These are phyloP conservation scores for Nidula microcarpa DNA, from an alignment of 768 basidiomycete species.

Conservation along the genomic window DNA sequence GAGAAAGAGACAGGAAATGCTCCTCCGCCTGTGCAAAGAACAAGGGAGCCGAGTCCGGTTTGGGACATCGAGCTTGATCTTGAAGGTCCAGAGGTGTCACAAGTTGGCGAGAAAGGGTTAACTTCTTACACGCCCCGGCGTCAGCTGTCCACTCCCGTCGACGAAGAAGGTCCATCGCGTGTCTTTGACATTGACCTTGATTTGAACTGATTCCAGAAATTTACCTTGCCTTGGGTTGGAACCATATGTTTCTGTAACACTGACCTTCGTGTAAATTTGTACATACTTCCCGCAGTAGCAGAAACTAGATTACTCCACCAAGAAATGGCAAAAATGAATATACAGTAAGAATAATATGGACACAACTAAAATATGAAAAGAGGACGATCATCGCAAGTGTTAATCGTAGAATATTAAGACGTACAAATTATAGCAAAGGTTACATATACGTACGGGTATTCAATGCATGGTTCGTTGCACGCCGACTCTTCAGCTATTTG, in stretches of 20 bases:
- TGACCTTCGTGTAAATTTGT: background rate
- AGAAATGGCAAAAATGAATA: conserved; percentile 8
- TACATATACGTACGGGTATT: too few species aligned
- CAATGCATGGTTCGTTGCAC: too few species aligned
- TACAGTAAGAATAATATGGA: conserved; percentile 5
- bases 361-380: too few species aligned
- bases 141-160: too few species aligned
- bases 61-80: conserved; percentile 76
- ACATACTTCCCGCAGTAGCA: background rate
- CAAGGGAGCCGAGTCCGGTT: conserved; percentile 49
- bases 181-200: conserved; percentile 49
- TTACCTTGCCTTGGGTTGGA: too few species aligned
- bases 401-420: too few species aligned
- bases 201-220: conserved; percentile 19
- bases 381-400: too few species aligned
- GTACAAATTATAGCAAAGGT: too few species aligned
- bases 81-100: conserved; percentile 12
- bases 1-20: background rate
- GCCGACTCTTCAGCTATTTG: conserved; percentile 7
- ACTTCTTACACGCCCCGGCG: conserved; percentile 9
- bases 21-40: background rate
- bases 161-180: conserved; percentile 7
- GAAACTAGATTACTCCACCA: background rate
- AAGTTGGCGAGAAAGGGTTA: background rate
- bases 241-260: background rate